These are phyloP conservation scores for Lodderomyces metapsilosis DNA, from an alignment of 1,139 yeast genomes.

Conservation along the genomic window DNA sequence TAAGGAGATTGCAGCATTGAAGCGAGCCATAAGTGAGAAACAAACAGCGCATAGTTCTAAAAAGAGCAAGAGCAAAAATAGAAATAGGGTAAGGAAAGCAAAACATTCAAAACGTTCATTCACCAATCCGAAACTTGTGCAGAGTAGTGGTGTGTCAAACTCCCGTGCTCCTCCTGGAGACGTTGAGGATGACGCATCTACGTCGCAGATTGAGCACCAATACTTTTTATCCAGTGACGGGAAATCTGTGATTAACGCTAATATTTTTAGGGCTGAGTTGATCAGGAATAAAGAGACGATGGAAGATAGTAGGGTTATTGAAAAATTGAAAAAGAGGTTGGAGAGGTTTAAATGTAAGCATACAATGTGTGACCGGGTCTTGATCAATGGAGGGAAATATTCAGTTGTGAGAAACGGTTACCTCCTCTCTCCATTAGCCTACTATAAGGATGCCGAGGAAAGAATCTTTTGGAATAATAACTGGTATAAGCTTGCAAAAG, in stretches of 20 bases:
- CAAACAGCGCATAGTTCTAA: slow-evolving; percentile 6
- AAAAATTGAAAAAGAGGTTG: slow-evolving; percentile 14
- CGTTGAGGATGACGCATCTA: not conserved
- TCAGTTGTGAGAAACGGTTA: slow-evolving; percentile 37
- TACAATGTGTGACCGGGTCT: slow-evolving; percentile 38
- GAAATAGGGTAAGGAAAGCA: not conserved
- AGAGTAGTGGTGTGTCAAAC: not conserved
- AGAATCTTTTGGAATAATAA: slow-evolving; percentile 30
- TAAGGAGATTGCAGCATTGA: slow-evolving; percentile 34
- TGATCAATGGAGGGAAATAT: slow-evolving; percentile 30
- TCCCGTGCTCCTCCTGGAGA: not conserved
- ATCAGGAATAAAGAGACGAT: not conserved
- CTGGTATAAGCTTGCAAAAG: slow-evolving; percentile 22
- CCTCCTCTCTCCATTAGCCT: slow-evolving; percentile 23
- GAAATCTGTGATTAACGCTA: not conserved
- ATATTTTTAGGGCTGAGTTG: not conserved
- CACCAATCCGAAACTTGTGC: not conserved
- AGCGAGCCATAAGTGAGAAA: slow-evolving; percentile 27
- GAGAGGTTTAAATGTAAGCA: slow-evolving; percentile 26
- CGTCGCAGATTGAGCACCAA: not conserved
- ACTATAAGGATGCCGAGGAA: slow-evolving; percentile 16
- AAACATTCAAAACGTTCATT: not conserved
- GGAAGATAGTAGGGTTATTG: not conserved
- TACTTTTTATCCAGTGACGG: not conserved
- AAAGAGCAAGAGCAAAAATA: not conserved